phyloP scores from a whole-genome alignment of 2,329 filamentous ascomycete species.

The Neofusicoccum sp. region DNA sequence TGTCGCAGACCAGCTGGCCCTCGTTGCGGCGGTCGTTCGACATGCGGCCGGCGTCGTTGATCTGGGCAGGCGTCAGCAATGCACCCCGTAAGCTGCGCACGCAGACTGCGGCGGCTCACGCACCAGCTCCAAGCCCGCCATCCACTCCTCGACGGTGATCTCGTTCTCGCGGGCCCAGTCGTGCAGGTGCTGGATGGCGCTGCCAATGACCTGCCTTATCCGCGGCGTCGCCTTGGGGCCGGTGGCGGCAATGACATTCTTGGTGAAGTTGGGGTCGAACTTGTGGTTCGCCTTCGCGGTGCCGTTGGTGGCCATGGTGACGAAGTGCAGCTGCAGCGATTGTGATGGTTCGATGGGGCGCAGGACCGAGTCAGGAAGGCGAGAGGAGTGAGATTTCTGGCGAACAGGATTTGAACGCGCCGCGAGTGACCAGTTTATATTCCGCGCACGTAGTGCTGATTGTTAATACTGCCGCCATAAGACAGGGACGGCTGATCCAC shows the following conservation, averaged over 20 bases:
- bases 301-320: conserved; percentile 26
- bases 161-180: conserved; percentile 77
- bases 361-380: not conserved
- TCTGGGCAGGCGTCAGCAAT: conserved; percentile 26
- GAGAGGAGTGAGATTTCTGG: not conserved
- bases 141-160: conserved; percentile 74
- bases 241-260: conserved; percentile 70
- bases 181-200: conserved; percentile 70
- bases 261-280: conserved; percentile 77
- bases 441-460: not conserved
- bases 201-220: conserved; percentile 61
- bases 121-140: conserved; percentile 70
- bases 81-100: not conserved
- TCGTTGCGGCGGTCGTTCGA: conserved; percentile 62
- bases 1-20: conserved; percentile 59
- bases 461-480: conserved; percentile 10
- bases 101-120: not conserved
- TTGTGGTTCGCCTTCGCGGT: conserved; percentile 27
- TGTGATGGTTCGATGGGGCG: not conserved
- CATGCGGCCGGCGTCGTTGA: conserved; percentile 64
- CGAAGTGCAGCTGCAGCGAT: not conserved
- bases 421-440: conserved; percentile 3
- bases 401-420: not conserved
- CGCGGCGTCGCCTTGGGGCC: conserved; percentile 66
- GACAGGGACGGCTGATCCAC: conserved; percentile 1